Evolutionary conservation across 2,329 filamentous ascomycete species (phyloP).

Genomic region (Clathrospora elynae): DNA sequence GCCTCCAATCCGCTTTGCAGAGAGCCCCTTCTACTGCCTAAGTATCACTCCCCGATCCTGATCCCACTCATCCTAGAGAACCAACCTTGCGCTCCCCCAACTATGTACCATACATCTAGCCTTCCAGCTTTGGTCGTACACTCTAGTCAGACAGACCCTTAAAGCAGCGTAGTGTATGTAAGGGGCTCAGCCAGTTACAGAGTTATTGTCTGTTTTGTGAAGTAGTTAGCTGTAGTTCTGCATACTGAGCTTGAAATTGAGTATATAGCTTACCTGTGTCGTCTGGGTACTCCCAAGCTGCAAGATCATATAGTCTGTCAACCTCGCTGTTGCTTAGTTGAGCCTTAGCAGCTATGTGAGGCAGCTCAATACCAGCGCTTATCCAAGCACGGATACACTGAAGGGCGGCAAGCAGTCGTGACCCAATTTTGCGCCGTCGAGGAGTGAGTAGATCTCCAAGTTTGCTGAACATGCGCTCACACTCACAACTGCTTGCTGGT

Average conservation of each 20-base stretch:
- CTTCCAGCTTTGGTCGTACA: not conserved
- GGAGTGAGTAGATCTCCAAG: not conserved
- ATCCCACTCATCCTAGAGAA: no score
- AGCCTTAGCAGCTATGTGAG: not conserved
- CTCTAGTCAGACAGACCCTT: not conserved
- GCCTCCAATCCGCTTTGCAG: no score
- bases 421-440: not conserved
- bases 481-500: not conserved
- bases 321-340: not conserved
- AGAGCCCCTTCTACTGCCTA: no score
- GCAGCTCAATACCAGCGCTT: not conserved
- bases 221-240: not conserved
- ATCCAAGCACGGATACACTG: not conserved
- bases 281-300: not conserved
- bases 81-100: no score
- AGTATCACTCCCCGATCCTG: no score
- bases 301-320: not conserved
- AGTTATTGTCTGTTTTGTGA: not conserved
- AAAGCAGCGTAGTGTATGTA: not conserved
- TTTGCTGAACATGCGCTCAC: not conserved
- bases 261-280: not conserved
- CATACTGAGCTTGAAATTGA: not conserved
- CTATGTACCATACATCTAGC: no score
- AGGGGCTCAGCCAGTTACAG: not conserved
- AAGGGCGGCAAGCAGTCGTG: not conserved